Base-by-base conservation (phyloP, 371 early-diverging fungal genomes). In the Lichtheimia hyalospora region DNA sequence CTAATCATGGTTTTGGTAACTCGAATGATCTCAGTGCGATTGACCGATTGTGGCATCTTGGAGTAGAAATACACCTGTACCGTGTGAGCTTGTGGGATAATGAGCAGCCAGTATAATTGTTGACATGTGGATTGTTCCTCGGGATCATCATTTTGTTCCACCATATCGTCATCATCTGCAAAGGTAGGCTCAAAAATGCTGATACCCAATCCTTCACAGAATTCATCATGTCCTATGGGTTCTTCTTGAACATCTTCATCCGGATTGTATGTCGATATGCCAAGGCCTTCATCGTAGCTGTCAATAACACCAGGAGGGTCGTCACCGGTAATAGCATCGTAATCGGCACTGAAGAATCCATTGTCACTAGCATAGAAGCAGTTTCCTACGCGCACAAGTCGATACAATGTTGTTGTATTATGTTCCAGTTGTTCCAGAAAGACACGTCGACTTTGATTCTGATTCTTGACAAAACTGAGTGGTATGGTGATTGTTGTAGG, bases 51-150 rank as follows among this genome's bases (percentile, higher is more conserved):
- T 8, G 86, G 76, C 15, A 78, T 64, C 65, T 88, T 87, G 0
- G 91, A 91, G 64, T 88, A 92, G 57, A 89, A 89, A 59, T 84
- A 85, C 21, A 92, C 67, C 48, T 87, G 86, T 0, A 88, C 83
- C 15, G 73, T 73, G 1, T 73, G 63, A 3, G 73, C 77, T 42
- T 73, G 82, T 15, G 90, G 85, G 3, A 83, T 80, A 3, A 90
- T 55, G 18, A 91, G 66, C 10, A 91, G 61, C 92, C 92, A 93
- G 57, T 88, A 91, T 1, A 69, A 56, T 50, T 69, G 78, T 13
- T 72, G 64, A n/a, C 56, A 48, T n/a, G 16, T 60, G 25, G 16
- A 21, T 25, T 5, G 23, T 18, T 7, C 48, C 14, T 21, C 24
- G 48, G 23, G 58, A 58, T 16, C 54, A 0, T 53, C 51, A 0